A percentile compares a stretch with the other conserved stretches of the same genome.
Conservation (phyloP, 495 filamentous ascomycete species). For the Cenococcum geophilum region DNA sequence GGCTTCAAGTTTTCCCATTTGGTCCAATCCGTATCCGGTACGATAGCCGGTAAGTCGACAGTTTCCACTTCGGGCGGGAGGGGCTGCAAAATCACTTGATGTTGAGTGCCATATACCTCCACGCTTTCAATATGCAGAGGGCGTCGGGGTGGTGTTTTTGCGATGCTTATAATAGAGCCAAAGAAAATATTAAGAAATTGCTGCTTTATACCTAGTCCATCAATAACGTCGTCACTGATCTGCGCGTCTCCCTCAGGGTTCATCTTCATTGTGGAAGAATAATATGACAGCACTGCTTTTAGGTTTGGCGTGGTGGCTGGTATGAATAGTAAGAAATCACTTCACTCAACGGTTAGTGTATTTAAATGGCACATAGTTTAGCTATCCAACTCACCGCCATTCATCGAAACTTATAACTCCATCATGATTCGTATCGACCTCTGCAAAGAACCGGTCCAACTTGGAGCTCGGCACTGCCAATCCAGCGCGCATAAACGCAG, state of each 20-base stretch:
- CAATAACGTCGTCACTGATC: conserved; percentile 77
- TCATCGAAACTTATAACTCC: conserved; percentile 85
- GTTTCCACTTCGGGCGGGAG: conserved; percentile 24
- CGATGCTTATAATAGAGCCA: conserved; percentile 58
- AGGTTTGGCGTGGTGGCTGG: conserved; percentile 67
- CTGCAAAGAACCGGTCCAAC: conserved; percentile 75
- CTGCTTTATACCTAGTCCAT: conserved; percentile 87
- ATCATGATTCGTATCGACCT: conserved; percentile 86
- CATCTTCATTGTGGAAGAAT: conserved; percentile 80
- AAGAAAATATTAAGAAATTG: conserved; percentile 67
- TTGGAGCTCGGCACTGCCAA: conserved; percentile 70
- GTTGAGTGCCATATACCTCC: conserved; percentile 9
- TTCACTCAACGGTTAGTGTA: conserved; percentile 40
- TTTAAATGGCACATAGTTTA: conserved; percentile 8
- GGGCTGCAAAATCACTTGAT: conserved; percentile 11
- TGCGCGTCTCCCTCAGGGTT: conserved; percentile 92
- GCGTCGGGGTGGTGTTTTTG: conserved; percentile 35
- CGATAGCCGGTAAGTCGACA: not conserved
- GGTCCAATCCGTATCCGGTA: conserved; percentile 17
- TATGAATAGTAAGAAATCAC: conserved; percentile 93
- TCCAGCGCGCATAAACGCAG: conserved; percentile 71
- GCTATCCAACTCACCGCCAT: conserved; percentile 70
- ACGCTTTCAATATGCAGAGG: conserved; percentile 1
- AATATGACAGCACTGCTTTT: conserved; percentile 85
- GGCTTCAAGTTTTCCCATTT: conserved; percentile 36